Percentiles rank a stretch among this genome's conserved stretches.
These are phyloP conservation scores for Hanseniaspora jakobsenii DNA, from an alignment of 805 yeast genomes.

Conservation along the genomic window DNA sequence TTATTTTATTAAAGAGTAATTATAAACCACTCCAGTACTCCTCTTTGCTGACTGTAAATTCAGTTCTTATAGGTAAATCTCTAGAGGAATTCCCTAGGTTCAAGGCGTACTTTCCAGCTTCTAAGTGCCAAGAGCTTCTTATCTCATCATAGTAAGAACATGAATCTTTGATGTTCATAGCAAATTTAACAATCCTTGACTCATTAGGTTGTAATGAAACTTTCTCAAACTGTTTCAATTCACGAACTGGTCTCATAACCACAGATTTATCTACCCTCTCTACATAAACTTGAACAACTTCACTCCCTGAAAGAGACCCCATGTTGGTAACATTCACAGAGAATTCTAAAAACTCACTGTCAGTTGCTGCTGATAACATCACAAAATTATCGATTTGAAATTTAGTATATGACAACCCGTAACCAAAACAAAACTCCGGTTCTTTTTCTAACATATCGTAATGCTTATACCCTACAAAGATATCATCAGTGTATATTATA, in stretches of 20 bases:
- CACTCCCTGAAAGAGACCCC: conserved; percentile 39
- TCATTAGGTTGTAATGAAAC: conserved; percentile 37
- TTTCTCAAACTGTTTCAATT: conserved; percentile 47
- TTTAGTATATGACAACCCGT: conserved; percentile 48
- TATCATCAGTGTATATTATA: conserved; percentile 52
- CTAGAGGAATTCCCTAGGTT: conserved; percentile 34
- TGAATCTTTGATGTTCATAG: conserved; percentile 35
- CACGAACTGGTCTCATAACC: conserved; percentile 43
- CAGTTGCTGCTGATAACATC: conserved; percentile 26
- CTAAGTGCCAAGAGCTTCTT: conserved; percentile 39
- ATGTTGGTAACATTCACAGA: conserved; percentile 37
- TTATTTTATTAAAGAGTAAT: too few species aligned
- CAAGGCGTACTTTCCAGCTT: conserved; percentile 39
- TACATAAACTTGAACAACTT: conserved; percentile 46
- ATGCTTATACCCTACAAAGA: conserved; percentile 50
- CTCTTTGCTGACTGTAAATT: conserved; percentile 20
- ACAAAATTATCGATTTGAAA: conserved; percentile 34
- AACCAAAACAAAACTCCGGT: conserved; percentile 50
- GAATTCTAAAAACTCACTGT: conserved; percentile 22
- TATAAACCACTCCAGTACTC: conserved; percentile 21
- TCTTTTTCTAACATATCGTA: conserved; percentile 41
- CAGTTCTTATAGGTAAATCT: conserved; percentile 21
- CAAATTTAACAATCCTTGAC: conserved; percentile 29
- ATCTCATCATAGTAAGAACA: conserved; percentile 44
- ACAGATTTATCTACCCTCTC: conserved; percentile 26